Conservation (phyloP, 305 asterid species). For the Fraxinus sp. region DNA sequence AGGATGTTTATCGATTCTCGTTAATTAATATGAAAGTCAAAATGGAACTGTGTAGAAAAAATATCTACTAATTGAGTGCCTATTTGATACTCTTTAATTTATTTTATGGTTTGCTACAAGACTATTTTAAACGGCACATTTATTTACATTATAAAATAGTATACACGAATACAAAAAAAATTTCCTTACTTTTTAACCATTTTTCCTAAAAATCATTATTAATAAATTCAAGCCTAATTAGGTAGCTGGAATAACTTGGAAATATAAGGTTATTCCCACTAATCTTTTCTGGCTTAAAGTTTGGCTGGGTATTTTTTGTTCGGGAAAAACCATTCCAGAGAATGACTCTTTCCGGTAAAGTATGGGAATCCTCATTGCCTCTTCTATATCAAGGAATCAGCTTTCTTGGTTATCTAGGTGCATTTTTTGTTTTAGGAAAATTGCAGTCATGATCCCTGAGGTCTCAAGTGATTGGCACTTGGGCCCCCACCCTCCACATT, state of each 20-base stretch:
- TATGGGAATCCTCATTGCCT: not conserved
- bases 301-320: not conserved
- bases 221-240: not conserved
- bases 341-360: not conserved
- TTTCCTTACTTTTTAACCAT: no score
- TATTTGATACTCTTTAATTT: not conserved
- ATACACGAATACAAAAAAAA: no score
- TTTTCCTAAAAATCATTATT: no score
- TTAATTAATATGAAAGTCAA: not conserved
- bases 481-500: not conserved
- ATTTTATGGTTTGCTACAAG: no score
- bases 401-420: not conserved
- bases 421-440: not conserved
- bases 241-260: not conserved
- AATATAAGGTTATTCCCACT: not conserved
- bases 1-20: not conserved
- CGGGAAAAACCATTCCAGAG: not conserved
- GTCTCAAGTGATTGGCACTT: not conserved
- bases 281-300: not conserved
- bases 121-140: no score
- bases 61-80: not conserved
- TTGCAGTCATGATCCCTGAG: not conserved
- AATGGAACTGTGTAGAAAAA: not conserved
- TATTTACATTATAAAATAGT: no score
- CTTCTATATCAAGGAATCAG: not conserved